phyloP scores from a whole-genome alignment of 2,329 filamentous ascomycete genomes.

The Meredithiella fracta region DNA sequence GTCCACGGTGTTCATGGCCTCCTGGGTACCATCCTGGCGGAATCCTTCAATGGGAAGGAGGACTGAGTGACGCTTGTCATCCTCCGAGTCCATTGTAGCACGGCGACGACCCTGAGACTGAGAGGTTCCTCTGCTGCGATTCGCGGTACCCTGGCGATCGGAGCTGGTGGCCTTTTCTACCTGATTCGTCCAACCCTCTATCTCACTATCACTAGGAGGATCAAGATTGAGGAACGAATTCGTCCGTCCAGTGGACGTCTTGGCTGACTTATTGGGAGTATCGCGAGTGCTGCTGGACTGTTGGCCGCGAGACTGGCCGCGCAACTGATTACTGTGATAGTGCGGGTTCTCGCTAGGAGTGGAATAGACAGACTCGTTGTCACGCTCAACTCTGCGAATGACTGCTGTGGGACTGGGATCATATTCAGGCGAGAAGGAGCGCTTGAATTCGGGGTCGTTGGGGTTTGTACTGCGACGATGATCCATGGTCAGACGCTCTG shows the following conservation, averaged over 20 bases:
- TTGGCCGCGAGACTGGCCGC: neutral
- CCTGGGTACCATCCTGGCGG: constrained; percentile 17
- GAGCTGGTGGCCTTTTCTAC: neutral
- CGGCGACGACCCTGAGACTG: neutral
- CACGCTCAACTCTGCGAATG: constrained; percentile 46
- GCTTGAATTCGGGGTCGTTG: constrained; percentile 21
- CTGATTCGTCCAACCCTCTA: constrained; percentile 16
- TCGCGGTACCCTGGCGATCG: neutral
- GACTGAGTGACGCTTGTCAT: constrained; percentile 23
- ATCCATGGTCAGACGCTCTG: constrained; percentile 6
- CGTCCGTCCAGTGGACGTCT: constrained; percentile 22
- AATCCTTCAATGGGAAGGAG: constrained; percentile 28
- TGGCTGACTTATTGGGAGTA: constrained; percentile 23
- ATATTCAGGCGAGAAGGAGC: constrained; percentile 61
- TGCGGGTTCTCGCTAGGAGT: constrained; percentile 11
- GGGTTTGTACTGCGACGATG: constrained; percentile 11
- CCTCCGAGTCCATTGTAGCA: constrained; percentile 19
- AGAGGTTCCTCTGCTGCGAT: neutral
- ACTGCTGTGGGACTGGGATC: constrained; percentile 54
- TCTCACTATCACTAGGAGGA: constrained; percentile 30
- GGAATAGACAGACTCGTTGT: constrained; percentile 21
- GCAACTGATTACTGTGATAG: neutral
- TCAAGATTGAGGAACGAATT: constrained; percentile 37
- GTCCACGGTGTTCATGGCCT: neutral
- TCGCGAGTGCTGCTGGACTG: constrained; percentile 17